Base-by-base conservation (phyloP, 129 eudicot genomes). In the Flaveria robusta region DNA sequence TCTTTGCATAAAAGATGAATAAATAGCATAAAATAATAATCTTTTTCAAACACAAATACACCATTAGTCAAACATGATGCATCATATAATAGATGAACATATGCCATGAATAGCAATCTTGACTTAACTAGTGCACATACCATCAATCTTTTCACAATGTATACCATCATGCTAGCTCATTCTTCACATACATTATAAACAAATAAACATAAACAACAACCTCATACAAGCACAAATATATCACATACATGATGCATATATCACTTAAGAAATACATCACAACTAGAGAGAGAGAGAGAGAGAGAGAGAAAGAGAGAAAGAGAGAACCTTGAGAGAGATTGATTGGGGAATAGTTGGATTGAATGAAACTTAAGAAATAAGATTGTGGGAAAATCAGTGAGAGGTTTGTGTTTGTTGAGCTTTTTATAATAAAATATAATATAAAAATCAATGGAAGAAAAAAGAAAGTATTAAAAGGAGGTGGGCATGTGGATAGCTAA, bases 401-500 rank as follows among this genome's bases (percentile, higher is more conserved):
- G 47, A 73, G 69, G 62, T 42, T 64, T 80, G 75, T 66, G 41
- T 23, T 66, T 19, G 63, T 10, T 51, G 34, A 27, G 14, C 19
- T 46, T 50, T 73, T 79, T 18, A 15, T 72, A 72, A 62, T 46
- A 60, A 14, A 15, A 23, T 27, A 63, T 63, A 5, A 22, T 29
- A 6, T 24, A 51, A 51, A 68, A 24, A 49, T 14, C 20, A 37
- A 22, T 22, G 20, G 37, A 66, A 29, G 68, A 37, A 42, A 43
- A 63, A 43, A 14, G 22, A 49, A 56, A 70, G 42, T 9, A 12
- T 14, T 9, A 8, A 42, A 72, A 7, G 62, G n/a, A 19, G n/a
- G 42, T 46, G 62, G 54, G 79, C 83, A 80, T 80, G 83, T 80
- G 83, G 75, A 75, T 80, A 80, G 83, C 74, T 80, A 80, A 68